Evolutionary conservation across 441 rosid species (phyloP).

Genomic region (Populus hybrid): DNA sequence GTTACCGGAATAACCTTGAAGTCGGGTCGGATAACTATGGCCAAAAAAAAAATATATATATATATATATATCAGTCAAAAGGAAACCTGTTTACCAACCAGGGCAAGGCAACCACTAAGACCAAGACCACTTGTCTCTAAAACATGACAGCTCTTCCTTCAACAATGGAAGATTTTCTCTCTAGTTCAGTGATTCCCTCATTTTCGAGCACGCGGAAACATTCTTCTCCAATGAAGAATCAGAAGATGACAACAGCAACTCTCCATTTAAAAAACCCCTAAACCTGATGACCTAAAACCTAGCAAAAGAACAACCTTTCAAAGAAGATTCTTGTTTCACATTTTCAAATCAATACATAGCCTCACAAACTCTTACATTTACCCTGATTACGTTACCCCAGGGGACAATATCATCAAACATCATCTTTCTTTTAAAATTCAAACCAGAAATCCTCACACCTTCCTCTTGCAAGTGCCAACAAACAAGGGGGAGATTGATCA

Average conservation of each 20-base stretch:
- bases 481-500: background rate
- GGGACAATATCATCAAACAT: background rate
- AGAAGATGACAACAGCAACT: background rate
- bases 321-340: background rate
- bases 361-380: background rate
- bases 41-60: too few species aligned
- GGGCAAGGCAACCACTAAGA: too few species aligned
- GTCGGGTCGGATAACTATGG: too few species aligned
- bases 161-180: background rate
- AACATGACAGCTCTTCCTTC: too few species aligned
- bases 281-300: too few species aligned
- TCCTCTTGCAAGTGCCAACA: too few species aligned
- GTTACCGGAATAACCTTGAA: too few species aligned
- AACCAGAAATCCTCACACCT: background rate
- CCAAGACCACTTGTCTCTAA: too few species aligned
- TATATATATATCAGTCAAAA: too few species aligned
- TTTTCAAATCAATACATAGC: too few species aligned
- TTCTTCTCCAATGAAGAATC: background rate
- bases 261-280: background rate
- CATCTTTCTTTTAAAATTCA: background rate
- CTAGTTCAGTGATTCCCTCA: background rate
- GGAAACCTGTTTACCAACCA: too few species aligned
- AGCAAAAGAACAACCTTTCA: background rate
- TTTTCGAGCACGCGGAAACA: background rate
- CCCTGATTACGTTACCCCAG: background rate